Base-by-base conservation (phyloP, 2,329 filamentous ascomycete species). In the Tolypocladium nubicola region DNA sequence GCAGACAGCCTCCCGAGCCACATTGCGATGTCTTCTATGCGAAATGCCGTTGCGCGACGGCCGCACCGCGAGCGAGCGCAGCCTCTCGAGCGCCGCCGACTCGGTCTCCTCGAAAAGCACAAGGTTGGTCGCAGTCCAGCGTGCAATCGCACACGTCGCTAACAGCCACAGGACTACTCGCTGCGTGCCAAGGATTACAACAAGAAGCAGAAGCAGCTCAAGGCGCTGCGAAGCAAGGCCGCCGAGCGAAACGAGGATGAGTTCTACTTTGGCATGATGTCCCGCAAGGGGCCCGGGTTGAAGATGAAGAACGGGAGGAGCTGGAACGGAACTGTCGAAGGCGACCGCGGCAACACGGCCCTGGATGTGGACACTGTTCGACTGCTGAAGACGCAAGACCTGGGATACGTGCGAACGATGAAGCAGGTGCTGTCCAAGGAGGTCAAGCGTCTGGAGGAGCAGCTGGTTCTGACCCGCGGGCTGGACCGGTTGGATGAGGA, bases 81-180 rank as follows among this genome's bases (percentile, higher is more conserved):
- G 72, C 89, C 92, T 45, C 74, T 84, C 61, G 89, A 92, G 69
- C 89, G 94, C 56, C 78, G 86, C 63, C 90, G 90, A 77, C 90
- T 91, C 75, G 94, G 94, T 62, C 82, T 97, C 26, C 85, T 97
- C 60, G 94, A 97, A 73, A 97, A 99, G 76, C 89, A 94, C 80
- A 97, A 97, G 77, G 86, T 87, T 68, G 47, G 68, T 61, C 35
- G 33, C 43, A n/a, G 8, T 9, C 45, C 23, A 16, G 49, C 47
- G 53, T 57, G 57, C 58, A 10, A 13, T 45, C 11, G 33, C 30
- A 21, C 40, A 41, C 19, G 1, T 7, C 52, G 21, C 57, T 56
- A 50, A 58, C 54, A 41, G 60, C 57, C 60, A 45, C 59, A 81
- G 79, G 84, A 87, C 69, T 87, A 87, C 71, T 78, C 79, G 52